Evolutionary conservation across 2,329 filamentous ascomycete species (phyloP), one percentile per base, ranked within the genome.

Genomic region (Trichoderma sp.): DNA sequence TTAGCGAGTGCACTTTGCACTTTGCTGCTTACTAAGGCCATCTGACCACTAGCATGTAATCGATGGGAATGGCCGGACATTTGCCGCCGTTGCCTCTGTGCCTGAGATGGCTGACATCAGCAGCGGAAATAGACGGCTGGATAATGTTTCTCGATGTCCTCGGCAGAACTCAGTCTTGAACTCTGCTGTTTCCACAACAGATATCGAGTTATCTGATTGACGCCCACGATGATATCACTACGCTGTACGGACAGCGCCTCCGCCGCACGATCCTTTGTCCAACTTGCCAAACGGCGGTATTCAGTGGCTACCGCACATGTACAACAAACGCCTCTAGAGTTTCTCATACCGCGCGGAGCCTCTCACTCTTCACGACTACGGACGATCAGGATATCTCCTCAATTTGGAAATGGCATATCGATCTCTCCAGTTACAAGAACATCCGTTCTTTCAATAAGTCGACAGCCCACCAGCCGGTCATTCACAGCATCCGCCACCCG

Each of bases 181-280:
- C 28, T 26, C 47, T 53, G 34, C n/a, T 8, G 9, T 70, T 15
- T 23, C 34, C 69, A 74, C 74, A 74, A 61, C 71, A 61, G 15
- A 30, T 34, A 20, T 59, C 26, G 57, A n/a, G 66, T 50, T 50
- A 64, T 53, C 39, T 62, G 55, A 11, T 28, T 43, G 43, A 55
- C 62, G 28, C n/a, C 36, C 34, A 71, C n/a, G 17, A 84, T 84
- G 82, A 72, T 76, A 17, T 73, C 77, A 30, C 55, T 81, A 72
- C 79, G 76, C 64, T 87, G 85, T 76, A 74, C 79, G 57, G 79
- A 82, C 68, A 76, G 82, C 73, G 75, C 81, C 12, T 81, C 82
- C 7, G 77, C 81, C 13, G 83, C 81, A 4, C 78, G 76, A 47
- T 79, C 80, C 4, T 85, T 85, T 73, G 73, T 85, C 34, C 82